A percentile compares a stretch with the other conserved stretches of the same genome.
phyloP scores from a whole-genome alignment of 2,329 filamentous ascomycete genomes.

The Oidium heveae region DNA sequence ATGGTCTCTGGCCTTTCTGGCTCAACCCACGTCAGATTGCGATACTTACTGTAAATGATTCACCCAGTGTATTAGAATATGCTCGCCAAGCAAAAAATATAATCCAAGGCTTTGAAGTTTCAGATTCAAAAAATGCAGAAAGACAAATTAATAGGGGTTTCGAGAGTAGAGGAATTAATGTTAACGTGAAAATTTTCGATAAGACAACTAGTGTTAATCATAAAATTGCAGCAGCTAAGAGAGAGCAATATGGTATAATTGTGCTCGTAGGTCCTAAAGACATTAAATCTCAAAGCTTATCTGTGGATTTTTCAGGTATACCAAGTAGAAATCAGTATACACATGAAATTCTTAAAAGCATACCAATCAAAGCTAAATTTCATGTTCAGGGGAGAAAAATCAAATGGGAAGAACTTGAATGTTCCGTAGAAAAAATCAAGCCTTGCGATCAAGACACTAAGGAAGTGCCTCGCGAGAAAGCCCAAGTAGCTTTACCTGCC shows the following conservation, averaged over 20 bases:
- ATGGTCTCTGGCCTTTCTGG: slow-evolving; percentile 71
- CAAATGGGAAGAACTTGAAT: background rate
- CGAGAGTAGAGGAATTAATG: slow-evolving; percentile 4
- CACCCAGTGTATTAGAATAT: slow-evolving; percentile 11
- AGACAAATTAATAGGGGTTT: background rate
- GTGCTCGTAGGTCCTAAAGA: slow-evolving; percentile 47
- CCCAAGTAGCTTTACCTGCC: background rate
- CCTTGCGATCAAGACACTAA: background rate
- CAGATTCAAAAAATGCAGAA: background rate
- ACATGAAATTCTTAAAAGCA: background rate
- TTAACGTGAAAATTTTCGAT: slow-evolving; percentile 46
- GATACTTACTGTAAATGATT: slow-evolving; percentile 46
- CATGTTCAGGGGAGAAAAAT: background rate
- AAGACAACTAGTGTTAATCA: slow-evolving; percentile 34
- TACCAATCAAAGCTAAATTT: background rate
- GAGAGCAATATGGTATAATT: slow-evolving; percentile 47
- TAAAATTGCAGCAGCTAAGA: slow-evolving; percentile 49
- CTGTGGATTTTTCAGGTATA: slow-evolving; percentile 18
- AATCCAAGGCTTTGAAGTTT: slow-evolving; percentile 1
- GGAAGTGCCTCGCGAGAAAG: background rate
- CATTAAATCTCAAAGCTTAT: slow-evolving; percentile 30
- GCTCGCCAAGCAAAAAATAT: slow-evolving; percentile 6
- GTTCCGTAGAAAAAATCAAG: background rate
- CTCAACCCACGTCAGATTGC: slow-evolving; percentile 56
- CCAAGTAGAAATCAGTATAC: background rate